Evolutionary conservation across 805 yeast species (phyloP), one percentile per base, ranked within the genome.

Genomic region (Suhomyces pyralidae): DNA sequence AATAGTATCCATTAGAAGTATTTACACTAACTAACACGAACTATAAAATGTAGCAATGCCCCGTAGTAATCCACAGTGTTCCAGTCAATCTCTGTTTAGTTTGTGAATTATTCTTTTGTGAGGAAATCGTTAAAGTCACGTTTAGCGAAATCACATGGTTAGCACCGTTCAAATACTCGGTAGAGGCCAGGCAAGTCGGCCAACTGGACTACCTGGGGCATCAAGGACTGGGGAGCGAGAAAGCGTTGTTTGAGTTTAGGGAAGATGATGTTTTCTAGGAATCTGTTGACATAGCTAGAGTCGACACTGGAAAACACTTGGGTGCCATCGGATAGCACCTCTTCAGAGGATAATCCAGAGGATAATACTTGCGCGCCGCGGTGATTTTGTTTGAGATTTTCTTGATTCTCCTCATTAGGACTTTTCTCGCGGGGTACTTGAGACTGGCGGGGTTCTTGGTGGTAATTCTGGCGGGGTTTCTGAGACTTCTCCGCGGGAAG

Each of bases 161-260:
- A 88, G 62, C 99, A 94, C 65, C 99, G 78, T 71, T 94, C 99
- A 74, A 94, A 94, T 4, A 96, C 96, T 61, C 79, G 82, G 68
- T 94, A 94, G 52, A 94, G 73, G 0, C 96, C 96, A 1, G 98
- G 98, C 28, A 94, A 68, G 64, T 86, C 91, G 0, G 99, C 97
- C 38, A 94, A 82, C 66, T 93, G 97, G 5, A 89, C 80, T 3
- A 91, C 82, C 51, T 82, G 85, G 12, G 74, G 63, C 4, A 68
- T 58, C 36, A 90, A 59, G 2, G 61, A 63, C 12, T 73, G 73
- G 0, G 96, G 81, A 0, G 92, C 96, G 12, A 90, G 64, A 25
- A 90, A 80, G 45, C 83, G 70, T 54, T 75, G 74, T 57, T 85
- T 84, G 6, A 90, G 64, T 20, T 80, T 68, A 0, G 96, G 96